A percentile compares a stretch with the other conserved stretches of the same genome.
These are phyloP conservation scores for Nadsonia starkeyi-henricii DNA, from an alignment of 1,139 yeast species.

Conservation along the genomic window DNA sequence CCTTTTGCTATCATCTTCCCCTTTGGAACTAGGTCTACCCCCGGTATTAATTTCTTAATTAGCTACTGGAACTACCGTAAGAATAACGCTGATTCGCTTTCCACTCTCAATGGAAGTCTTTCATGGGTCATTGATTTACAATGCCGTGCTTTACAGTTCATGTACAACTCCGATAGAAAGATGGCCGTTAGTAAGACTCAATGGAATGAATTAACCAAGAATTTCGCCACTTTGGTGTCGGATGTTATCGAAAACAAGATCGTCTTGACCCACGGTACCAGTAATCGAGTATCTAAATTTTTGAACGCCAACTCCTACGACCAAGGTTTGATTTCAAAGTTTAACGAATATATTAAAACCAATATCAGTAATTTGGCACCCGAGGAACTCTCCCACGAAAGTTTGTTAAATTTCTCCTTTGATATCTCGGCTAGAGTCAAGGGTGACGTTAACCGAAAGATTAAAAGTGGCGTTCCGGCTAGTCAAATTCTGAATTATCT, in stretches of 20 bases:
- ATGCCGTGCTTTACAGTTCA: background rate
- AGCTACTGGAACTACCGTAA: background rate
- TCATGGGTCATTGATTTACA: background rate
- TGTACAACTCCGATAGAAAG: background rate
- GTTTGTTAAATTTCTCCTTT: background rate
- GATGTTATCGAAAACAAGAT: background rate
- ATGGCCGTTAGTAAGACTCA: background rate
- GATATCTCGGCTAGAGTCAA: background rate
- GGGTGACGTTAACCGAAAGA: background rate
- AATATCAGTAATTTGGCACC: background rate
- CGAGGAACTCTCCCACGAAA: background rate
- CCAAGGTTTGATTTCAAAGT: background rate
- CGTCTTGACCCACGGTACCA: background rate
- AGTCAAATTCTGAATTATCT: background rate
- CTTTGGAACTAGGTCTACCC: background rate
- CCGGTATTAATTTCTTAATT: background rate
- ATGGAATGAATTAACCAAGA: background rate
- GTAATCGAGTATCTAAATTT: background rate
- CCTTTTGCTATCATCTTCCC: background rate
- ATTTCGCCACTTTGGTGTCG: background rate
- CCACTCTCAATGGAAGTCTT: background rate
- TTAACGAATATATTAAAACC: background rate
- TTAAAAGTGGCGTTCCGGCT: background rate
- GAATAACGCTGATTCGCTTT: background rate
- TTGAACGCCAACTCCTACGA: background rate